These are phyloP conservation scores for Suillus lakei DNA, from an alignment of 768 basidiomycete species.

Conservation along the genomic window DNA sequence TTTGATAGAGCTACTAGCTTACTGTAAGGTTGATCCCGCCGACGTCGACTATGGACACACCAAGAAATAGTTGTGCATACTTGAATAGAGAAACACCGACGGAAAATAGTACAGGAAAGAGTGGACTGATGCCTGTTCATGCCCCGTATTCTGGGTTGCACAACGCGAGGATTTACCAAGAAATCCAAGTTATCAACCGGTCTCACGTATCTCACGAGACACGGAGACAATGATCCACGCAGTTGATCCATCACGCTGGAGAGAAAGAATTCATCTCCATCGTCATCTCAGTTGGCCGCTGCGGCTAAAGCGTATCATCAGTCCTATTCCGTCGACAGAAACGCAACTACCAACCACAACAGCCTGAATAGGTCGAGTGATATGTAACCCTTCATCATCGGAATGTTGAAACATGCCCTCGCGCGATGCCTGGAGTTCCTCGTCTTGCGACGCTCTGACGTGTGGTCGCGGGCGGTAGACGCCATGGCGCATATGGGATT, in stretches of 20 bases:
- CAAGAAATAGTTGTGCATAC: not conserved
- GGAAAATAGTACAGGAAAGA: no score
- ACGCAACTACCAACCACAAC: not conserved
- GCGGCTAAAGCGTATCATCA: not conserved
- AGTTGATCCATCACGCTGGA: not conserved
- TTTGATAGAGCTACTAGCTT: not conserved
- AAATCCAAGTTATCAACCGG: not conserved
- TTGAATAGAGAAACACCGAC: not conserved
- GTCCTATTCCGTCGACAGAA: not conserved
- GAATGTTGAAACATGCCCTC: not conserved
- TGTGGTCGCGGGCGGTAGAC: not conserved
- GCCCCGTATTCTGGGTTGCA: not conserved
- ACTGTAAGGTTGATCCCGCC: not conserved
- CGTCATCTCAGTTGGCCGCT: not conserved
- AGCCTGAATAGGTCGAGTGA: not conserved
- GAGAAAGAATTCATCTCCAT: not conserved
- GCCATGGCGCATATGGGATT: not conserved
- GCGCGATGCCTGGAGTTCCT: not conserved
- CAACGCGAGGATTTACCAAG: not conserved
- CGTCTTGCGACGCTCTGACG: no score
- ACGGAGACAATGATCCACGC: not conserved
- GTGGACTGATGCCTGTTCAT: not conserved
- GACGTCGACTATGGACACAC: not conserved
- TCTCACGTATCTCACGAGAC: not conserved
- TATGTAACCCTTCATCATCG: not conserved